These are phyloP conservation scores for Albifimbria verrucaria DNA, from an alignment of 2,329 filamentous ascomycete genomes.

Conservation along the genomic window DNA sequence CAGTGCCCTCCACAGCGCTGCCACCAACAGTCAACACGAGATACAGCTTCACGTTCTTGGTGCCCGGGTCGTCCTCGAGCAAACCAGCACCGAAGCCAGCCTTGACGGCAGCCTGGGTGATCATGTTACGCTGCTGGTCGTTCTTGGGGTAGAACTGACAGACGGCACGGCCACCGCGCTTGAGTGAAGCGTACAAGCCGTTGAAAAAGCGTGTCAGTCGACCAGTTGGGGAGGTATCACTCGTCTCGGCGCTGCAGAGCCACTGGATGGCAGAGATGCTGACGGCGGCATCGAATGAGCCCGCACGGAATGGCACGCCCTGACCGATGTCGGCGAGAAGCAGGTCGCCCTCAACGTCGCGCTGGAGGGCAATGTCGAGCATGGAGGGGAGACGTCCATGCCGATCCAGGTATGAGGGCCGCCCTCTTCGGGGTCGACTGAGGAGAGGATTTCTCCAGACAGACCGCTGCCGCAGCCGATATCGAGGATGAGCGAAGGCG, in stretches of 20 bases:
- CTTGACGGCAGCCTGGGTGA: constrained; percentile 82
- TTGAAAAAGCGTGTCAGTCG: constrained; percentile 86
- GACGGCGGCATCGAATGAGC: constrained; percentile 91
- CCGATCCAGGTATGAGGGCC: constrained; percentile 95
- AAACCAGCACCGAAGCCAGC: constrained; percentile 95
- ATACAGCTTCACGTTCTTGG: constrained; percentile 96
- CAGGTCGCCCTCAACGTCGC: constrained; percentile 91
- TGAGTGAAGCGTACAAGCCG: constrained; percentile 79
- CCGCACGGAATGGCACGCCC: constrained; percentile 88
- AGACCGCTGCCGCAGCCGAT: constrained; percentile 95
- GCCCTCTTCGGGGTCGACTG: constrained; percentile 64
- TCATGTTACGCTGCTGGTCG: constrained; percentile 86
- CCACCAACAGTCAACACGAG: constrained; percentile 87
- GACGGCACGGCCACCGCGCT: constrained; percentile 82
- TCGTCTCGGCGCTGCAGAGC: constrained; percentile 93
- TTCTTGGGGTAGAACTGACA: constrained; percentile 99
- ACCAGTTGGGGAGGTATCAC: constrained; percentile 76
- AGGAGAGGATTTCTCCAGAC: constrained; percentile 87
- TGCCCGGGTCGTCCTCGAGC: constrained; percentile 91
- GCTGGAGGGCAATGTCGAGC: constrained; percentile 89
- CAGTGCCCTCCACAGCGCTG: constrained; percentile 46
- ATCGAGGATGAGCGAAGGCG: constrained; percentile 87
- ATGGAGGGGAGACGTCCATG: constrained; percentile 94
- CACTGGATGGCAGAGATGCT: constrained; percentile 97
- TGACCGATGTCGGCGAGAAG: constrained; percentile 93